These are phyloP conservation scores for Haplosporangium sp. DNA, from an alignment of 371 early-diverging fungal genomes.

Conservation along the genomic window DNA sequence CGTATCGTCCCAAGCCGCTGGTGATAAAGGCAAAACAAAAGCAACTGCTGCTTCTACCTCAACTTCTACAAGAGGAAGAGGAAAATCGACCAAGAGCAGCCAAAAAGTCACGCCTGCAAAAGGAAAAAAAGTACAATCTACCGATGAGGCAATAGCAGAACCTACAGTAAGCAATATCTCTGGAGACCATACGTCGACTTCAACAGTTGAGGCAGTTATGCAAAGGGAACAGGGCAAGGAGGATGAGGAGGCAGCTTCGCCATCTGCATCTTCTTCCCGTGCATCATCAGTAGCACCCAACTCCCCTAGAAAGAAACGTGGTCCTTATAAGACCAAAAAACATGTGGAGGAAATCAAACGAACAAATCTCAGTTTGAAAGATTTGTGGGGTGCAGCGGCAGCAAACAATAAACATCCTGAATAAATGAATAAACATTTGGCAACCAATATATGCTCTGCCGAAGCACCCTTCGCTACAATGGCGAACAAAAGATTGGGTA, in stretches of 20 bases:
- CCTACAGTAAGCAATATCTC: background rate
- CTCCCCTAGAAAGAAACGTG: slow-evolving; percentile 25
- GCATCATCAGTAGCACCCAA: slow-evolving; percentile 13
- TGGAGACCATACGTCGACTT: background rate
- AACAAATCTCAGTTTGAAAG: slow-evolving; percentile 25
- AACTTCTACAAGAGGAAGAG: background rate
- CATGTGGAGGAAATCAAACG: slow-evolving; percentile 10
- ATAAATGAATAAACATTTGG: no score
- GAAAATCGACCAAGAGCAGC: background rate
- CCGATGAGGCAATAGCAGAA: background rate
- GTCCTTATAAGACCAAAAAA: slow-evolving; percentile 16
- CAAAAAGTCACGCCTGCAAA: background rate
- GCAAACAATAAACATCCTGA: background rate
- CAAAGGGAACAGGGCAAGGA: background rate
- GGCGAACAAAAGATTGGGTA: no score
- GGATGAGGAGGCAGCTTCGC: background rate
- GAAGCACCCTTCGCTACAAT: no score
- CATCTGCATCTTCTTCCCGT: slow-evolving; percentile 4
- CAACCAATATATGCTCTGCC: no score
- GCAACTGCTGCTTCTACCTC: background rate
- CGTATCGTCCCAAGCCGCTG: background rate
- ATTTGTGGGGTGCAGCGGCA: slow-evolving; percentile 32
- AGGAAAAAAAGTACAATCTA: background rate
- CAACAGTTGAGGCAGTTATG: background rate
- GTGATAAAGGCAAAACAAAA: background rate